Conservation (phyloP, 2,329 filamentous ascomycete species). For the Dothistroma septosporum region DNA sequence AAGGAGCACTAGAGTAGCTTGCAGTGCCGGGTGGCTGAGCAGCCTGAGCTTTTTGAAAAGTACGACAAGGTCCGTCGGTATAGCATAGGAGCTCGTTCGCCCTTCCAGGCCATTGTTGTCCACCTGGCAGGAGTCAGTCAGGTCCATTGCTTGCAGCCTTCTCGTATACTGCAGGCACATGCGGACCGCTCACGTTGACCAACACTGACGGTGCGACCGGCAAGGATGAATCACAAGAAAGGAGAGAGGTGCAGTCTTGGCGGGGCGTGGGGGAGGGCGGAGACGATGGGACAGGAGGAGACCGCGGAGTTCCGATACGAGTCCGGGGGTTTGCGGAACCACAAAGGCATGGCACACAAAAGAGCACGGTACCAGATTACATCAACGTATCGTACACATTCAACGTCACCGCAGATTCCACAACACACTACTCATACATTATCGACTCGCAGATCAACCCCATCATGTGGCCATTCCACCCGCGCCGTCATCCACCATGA, state of each 20-base stretch:
- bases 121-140: not conserved
- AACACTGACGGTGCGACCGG: not conserved
- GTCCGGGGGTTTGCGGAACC: not conserved
- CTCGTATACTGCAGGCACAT: not conserved
- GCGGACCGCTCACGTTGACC: not conserved
- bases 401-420: too few relatives aligned
- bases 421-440: not conserved
- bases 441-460: not conserved
- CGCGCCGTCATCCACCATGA: not conserved
- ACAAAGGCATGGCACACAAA: too few relatives aligned
- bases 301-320: not conserved
- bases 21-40: not conserved
- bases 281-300: not conserved
- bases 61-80: not conserved
- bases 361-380: too few relatives aligned
- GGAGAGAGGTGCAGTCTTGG: not conserved
- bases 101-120: not conserved
- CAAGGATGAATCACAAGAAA: not conserved
- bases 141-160: not conserved
- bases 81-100: not conserved
- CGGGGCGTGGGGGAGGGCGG: not conserved
- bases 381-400: too few relatives aligned
- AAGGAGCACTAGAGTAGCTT: not conserved
- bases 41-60: not conserved
- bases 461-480: not conserved